Evolutionary conservation across 2,329 filamentous ascomycete species (phyloP), one percentile per base, ranked within the genome.

Genomic region (Zymoseptoria passerinii): DNA sequence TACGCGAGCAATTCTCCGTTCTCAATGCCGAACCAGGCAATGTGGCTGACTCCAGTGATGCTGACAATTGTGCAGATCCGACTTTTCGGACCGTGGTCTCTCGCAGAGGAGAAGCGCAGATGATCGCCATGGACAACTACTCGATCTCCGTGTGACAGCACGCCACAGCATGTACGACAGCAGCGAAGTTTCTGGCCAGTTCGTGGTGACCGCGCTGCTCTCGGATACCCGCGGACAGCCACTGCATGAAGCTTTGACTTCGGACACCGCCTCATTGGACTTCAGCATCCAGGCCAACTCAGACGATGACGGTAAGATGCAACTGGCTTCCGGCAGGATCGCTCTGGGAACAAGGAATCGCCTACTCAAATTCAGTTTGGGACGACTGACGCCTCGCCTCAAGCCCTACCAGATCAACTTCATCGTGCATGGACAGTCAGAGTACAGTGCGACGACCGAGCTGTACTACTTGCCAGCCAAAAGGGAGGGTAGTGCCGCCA

Each of bases 91-190:
- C 23, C 2, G 23, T 4, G 23, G 23, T 23, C 23, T 23, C 23
- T 4, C 4, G 23, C 23, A 23, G 4, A 23, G 4, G 23, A 23
- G 23, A 23, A 23, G 23, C 23, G 23, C 23, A 23, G 23, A 23
- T n/a, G 35, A n/a, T 44, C 35, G 13, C n/a, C 35, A 66, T 3
- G 64, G 63, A n/a, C 71, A 73, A 4, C 62, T 78, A 48, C 68
- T 81, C 13, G 70, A 77, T 61, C 61, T 80, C 2, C 70, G 70
- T n/a, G 59, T 80, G n/a, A 72, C 73, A 51, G 76, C 79, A 13
- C 75, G 76, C 5, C 76, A 79, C 67, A 77, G 68, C 53, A 74
- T 80, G 6, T 82, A 81, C 66, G 71, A 77, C 8, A 71, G 75
- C 18, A 73, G 67, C 40, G 77, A 79, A 57, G 58, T 61, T 3